These are phyloP conservation scores for Debaryomyces singareniensis DNA, from an alignment of 1,139 yeast genomes.

Conservation along the genomic window DNA sequence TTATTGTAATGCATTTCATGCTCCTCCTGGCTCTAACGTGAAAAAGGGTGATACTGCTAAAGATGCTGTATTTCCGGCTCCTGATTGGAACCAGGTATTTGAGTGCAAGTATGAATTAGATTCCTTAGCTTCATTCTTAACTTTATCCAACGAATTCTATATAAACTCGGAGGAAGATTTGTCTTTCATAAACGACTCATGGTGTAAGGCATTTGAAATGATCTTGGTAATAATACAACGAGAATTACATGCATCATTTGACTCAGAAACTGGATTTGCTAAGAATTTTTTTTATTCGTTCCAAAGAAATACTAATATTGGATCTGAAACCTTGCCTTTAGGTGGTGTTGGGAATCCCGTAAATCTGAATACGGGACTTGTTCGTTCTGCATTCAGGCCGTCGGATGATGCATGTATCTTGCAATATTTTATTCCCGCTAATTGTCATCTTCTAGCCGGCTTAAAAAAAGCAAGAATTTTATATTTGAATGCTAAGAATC, in stretches of 20 bases:
- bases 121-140: slow-evolving; percentile 75
- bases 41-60: slow-evolving; percentile 46
- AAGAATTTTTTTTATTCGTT: slow-evolving; percentile 53
- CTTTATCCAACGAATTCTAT: slow-evolving; percentile 66
- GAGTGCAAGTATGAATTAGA: slow-evolving; percentile 91
- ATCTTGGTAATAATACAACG: slow-evolving; percentile 50
- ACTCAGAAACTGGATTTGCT: slow-evolving; percentile 47
- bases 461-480: slow-evolving; percentile 24
- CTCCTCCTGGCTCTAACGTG: slow-evolving; percentile 61
- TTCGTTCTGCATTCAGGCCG: slow-evolving; percentile 86
- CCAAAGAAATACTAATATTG: slow-evolving; percentile 66
- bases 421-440: slow-evolving; percentile 82
- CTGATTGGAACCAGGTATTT: slow-evolving; percentile 67
- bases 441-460: slow-evolving; percentile 71
- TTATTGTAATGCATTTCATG: slow-evolving; percentile 88
- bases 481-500: slow-evolving; percentile 12
- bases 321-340: slow-evolving; percentile 75
- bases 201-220: slow-evolving; percentile 57
- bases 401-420: slow-evolving; percentile 82
- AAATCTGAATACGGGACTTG: slow-evolving; percentile 59
- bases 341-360: slow-evolving; percentile 84
- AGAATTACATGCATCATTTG: slow-evolving; percentile 62
- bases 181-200: slow-evolving; percentile 45
- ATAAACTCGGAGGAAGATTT: slow-evolving; percentile 44
- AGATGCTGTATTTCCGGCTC: slow-evolving; percentile 64